Conservation (phyloP, 2,329 filamentous ascomycete genomes). For the Alternaria incomplexa region DNA sequence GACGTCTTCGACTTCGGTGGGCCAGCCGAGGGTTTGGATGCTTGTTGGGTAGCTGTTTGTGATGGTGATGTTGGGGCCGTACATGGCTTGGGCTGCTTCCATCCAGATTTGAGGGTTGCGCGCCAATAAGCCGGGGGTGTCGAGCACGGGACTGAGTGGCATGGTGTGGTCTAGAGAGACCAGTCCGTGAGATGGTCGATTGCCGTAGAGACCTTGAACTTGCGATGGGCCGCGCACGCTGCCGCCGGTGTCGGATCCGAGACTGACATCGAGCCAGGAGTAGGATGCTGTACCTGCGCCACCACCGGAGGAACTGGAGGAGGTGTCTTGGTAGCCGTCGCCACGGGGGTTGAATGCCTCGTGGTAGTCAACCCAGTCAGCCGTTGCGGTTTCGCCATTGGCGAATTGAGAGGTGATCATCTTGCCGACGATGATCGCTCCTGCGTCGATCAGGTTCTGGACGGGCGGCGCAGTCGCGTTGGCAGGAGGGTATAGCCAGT, state of each 20-base stretch:
- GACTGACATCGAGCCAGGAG: conserved; percentile 57
- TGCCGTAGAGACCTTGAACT: conserved; percentile 59
- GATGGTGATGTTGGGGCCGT: conserved; percentile 53
- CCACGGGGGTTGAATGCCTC: conserved; percentile 53
- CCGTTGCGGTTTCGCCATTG: conserved; percentile 56
- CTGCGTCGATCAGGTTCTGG: conserved; percentile 64
- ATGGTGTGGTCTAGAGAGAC: conserved; percentile 57
- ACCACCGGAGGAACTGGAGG: conserved; percentile 56
- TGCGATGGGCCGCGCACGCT: conserved; percentile 57
- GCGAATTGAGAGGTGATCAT: conserved; percentile 56
- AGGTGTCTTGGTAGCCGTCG: conserved; percentile 55
- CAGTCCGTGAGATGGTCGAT: conserved; percentile 56
- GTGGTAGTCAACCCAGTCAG: conserved; percentile 58
- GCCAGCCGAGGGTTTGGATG: conserved; percentile 54
- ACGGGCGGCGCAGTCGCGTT: conserved; percentile 58
- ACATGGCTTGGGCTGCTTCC: conserved; percentile 54
- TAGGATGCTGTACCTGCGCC: conserved; percentile 56
- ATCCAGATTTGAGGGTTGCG: conserved; percentile 54
- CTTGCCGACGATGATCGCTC: conserved; percentile 59
- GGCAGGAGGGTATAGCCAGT: conserved; percentile 57
- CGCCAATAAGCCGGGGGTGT: conserved; percentile 56
- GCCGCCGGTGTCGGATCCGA: conserved; percentile 60
- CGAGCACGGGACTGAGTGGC: conserved; percentile 55
- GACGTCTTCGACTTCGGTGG: conserved; percentile 36
- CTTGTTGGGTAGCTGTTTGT: conserved; percentile 50